phyloP scores from a whole-genome alignment of 2,329 filamentous ascomycete species.

The Ceratocystis variospora region DNA sequence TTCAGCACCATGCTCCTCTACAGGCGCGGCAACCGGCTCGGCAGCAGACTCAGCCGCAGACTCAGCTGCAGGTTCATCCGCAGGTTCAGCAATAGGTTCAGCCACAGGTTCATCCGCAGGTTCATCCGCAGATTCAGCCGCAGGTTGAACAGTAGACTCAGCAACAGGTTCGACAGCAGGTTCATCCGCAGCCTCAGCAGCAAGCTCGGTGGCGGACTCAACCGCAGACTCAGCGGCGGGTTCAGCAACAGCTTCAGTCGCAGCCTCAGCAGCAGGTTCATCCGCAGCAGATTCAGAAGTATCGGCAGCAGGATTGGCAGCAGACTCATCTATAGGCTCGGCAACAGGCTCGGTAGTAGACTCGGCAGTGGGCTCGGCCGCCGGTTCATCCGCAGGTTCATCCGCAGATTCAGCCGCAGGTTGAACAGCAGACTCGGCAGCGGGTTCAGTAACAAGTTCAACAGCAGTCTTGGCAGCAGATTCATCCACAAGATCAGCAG shows the following conservation, averaged over 20 bases:
- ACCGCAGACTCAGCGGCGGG: constrained; percentile 9
- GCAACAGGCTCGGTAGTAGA: too few relatives aligned
- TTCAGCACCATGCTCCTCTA: too few relatives aligned
- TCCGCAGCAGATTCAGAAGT: background rate
- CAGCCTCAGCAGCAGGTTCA: background rate
- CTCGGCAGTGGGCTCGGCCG: background rate
- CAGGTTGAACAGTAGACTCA: background rate
- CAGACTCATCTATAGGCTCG: background rate
- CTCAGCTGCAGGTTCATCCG: background rate
- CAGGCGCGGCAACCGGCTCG: background rate
- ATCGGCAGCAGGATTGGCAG: background rate
- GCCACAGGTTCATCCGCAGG: constrained; percentile 2
- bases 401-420: background rate
- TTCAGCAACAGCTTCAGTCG: background rate
- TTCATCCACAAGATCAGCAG: constrained; percentile 1
- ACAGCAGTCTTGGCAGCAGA: background rate
- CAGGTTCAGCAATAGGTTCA: background rate
- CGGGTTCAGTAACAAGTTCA: background rate
- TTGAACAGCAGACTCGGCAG: background rate
- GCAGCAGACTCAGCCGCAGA: background rate
- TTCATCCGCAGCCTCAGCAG: background rate
- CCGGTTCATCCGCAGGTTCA: too few relatives aligned
- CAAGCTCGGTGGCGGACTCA: constrained; percentile 8
- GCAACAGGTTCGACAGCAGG: background rate
- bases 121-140: constrained; percentile 4